These are phyloP conservation scores for Penicillium frequentans DNA, from an alignment of 2,329 filamentous ascomycete species.

Conservation along the genomic window DNA sequence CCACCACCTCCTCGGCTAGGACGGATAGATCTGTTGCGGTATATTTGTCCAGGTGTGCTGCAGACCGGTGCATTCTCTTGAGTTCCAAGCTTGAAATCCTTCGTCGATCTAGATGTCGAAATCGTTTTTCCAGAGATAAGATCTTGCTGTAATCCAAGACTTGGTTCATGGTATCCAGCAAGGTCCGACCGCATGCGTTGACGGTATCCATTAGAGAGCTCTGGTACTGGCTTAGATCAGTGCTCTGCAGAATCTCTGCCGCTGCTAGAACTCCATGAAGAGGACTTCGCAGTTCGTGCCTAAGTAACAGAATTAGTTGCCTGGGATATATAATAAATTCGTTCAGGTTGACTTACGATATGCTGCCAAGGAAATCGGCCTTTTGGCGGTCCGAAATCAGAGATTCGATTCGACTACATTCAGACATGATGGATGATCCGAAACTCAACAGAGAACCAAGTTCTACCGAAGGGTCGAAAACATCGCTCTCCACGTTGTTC, in stretches of 20 bases:
- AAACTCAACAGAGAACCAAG: slow-evolving; percentile 36
- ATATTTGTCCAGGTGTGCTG: slow-evolving; percentile 28
- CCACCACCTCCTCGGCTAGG: slow-evolving; percentile 54
- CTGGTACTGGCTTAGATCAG: slow-evolving; percentile 25
- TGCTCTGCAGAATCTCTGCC: slow-evolving; percentile 9
- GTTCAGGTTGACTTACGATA: slow-evolving; percentile 29
- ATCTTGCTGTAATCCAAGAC: slow-evolving; percentile 49
- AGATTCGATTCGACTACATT: slow-evolving; percentile 37
- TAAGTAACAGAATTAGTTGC: neutral
- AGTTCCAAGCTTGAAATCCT: slow-evolving; percentile 13
- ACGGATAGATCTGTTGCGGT: slow-evolving; percentile 42
- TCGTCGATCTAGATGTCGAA: slow-evolving; percentile 4
- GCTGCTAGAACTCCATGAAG: slow-evolving; percentile 11
- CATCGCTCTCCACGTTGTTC: slow-evolving; percentile 26
- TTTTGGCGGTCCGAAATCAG: slow-evolving; percentile 46
- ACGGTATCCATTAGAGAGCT: slow-evolving; percentile 46
- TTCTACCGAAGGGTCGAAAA: slow-evolving; percentile 25
- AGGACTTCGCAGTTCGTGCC: slow-evolving; percentile 10
- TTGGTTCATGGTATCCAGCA: slow-evolving; percentile 46
- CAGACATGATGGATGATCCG: slow-evolving; percentile 37
- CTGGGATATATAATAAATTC: neutral
- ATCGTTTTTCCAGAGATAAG: slow-evolving; percentile 36
- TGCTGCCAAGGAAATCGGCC: slow-evolving; percentile 52
- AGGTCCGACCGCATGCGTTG: slow-evolving; percentile 49
- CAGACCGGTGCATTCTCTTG: slow-evolving; percentile 25